Evolutionary conservation across 805 yeast species (phyloP), one percentile per base, ranked within the genome.

Genomic region (Saccharomycopsis fermentans): DNA sequence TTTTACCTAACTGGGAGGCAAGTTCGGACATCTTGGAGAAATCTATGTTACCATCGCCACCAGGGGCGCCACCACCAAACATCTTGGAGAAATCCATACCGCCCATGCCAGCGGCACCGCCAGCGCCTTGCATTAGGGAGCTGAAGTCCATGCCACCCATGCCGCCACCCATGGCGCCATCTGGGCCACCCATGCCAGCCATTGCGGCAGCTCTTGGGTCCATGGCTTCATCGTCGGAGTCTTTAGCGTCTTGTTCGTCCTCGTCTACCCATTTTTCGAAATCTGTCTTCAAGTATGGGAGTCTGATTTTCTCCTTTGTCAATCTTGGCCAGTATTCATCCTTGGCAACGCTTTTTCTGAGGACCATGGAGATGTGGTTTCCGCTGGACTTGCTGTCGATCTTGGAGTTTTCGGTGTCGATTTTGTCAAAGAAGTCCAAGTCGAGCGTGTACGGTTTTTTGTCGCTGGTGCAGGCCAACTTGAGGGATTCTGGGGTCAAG

Each of bases 211-310:
- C 68, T 54, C 72, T 75, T 48, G 69, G 65, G 63, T 68, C 65
- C 19, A 73, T 76, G 43, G 71, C 72, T 16, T 62, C 60, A 17
- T 70, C 74, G 50, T 71, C 76, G 9, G 50, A 43, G 34, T 65
- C 67, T 27, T 72, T 76, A 59, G 83, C 91, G 47, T 89, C 90
- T 74, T 92, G 99, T 74, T 92, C 99, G 69, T 92, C 99, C 76
- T 92, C 98, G 69, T 92, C 99, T 47, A 88, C 96, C 99, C 99
- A 92, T 72, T 85, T 88, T 75, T 91, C 96, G 69, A 92, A 92
- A 69, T 92, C 98, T 14, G 99, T 92, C 77, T 88, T 87, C 70
- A 92, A 81, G 73, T 81, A 88, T 64, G 84, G 89, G 62, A 79
- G 81, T 70, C 84, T 90, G 68, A 80, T 77, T 76, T 90, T 89